Evolutionary conservation across 129 eudicot species (phyloP), one percentile per base, ranked within the genome.

Genomic region (Helianthus annuus): DNA sequence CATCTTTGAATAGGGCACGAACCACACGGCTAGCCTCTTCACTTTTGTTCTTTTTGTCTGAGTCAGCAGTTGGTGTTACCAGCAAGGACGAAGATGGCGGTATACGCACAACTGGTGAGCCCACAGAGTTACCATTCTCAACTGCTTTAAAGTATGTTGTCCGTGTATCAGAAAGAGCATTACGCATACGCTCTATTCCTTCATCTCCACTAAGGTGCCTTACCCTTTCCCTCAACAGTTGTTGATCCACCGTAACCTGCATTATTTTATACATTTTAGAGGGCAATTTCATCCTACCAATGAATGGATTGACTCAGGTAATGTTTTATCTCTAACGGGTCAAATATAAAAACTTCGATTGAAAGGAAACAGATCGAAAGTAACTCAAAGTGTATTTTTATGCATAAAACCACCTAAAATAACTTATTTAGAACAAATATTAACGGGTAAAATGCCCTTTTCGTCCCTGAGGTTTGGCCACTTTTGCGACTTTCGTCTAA

Each of bases 191-290:
- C 78, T 79, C 91, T 68, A 91, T 85, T 45, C 97, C 99, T 73
- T 90, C 95, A 62, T 69, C 89, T 59, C 99, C 97, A 72, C 96
- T 88, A 22, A 95, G 83, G 66, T 95, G 88, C 48, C 76, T 73
- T 74, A 95, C 85, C 71, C 87, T 91, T 73, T 82, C 97, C 77
- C 81, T 86, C 57, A 95, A 65, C 66, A 95, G 91, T 61, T 80
- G 85, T 79, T 95, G 99, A 80, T 95, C 96, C 27, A 86, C 94
- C 34, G 80, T 78, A 24, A 88, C 99, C 91, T 94, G 80, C 79
- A 76, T 76, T 57, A 40, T 42, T 44, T 60, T 51, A 69, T 46
- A 19, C 58, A 11, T 64, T 22, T 55, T 42, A 70, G 52, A 12
- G 54, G 73, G 64, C 38, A 54, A 16, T 70, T 54, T 54, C 22